phyloP scores from a whole-genome alignment of 2,329 filamentous ascomycete genomes.

The Dothiorella sarmentorum region DNA sequence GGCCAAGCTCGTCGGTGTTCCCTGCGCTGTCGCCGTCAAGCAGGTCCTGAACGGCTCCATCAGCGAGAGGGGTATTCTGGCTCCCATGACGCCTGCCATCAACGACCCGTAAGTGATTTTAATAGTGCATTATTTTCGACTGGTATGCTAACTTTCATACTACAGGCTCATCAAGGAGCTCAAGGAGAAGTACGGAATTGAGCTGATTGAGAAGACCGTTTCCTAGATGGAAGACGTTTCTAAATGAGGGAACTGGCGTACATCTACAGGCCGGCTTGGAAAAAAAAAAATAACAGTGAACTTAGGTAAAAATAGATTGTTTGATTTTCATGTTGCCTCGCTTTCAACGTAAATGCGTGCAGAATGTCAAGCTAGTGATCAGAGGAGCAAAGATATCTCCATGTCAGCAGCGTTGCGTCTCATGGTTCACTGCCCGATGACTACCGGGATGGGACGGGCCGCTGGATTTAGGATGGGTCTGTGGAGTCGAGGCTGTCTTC shows the following conservation, averaged over 20 bases:
- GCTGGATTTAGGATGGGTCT: too few species aligned
- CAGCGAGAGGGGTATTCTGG: constrained; percentile 68
- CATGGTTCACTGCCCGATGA: too few species aligned
- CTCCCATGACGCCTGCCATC: constrained; percentile 70
- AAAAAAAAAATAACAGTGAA: neutral
- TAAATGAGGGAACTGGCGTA: neutral
- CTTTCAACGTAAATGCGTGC: too few species aligned
- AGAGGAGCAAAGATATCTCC: too few species aligned
- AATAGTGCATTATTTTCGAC: too few species aligned
- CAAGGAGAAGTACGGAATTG: constrained; percentile 72
- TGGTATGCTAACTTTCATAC: neutral
- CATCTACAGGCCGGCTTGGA: neutral
- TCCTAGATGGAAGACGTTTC: neutral
- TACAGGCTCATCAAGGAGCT: constrained; percentile 65
- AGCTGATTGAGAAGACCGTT: constrained; percentile 65
- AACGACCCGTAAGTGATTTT: constrained; percentile 51
- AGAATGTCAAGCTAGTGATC: too few species aligned
- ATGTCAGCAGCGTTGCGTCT: too few species aligned
- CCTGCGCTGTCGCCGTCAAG: constrained; percentile 70
- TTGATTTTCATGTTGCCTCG: neutral
- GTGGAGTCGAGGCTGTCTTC: too few species aligned
- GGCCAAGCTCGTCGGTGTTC: constrained; percentile 77
- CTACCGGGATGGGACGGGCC: too few species aligned
- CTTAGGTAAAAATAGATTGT: neutral
- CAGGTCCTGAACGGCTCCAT: constrained; percentile 74